Conservation (phyloP, 2,329 filamentous ascomycete species). For the Colletotrichum sp. region DNA sequence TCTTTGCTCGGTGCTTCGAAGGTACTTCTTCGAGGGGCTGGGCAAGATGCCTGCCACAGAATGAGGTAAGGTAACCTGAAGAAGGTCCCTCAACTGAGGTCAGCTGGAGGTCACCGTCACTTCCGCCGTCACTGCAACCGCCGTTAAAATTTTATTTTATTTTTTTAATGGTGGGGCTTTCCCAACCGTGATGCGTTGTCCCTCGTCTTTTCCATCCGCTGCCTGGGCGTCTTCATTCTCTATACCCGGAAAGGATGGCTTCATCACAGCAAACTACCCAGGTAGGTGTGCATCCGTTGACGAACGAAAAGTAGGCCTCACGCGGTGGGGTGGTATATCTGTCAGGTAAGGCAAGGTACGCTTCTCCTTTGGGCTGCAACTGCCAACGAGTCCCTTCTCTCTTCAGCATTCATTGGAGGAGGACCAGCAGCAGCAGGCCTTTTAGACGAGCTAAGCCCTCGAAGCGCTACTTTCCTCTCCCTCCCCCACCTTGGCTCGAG, state of each 20-base stretch:
- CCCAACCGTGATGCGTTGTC: conserved; percentile 8
- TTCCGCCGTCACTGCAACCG: not conserved
- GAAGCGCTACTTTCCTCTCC: not conserved
- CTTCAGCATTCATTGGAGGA: not conserved
- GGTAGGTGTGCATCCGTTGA: not conserved
- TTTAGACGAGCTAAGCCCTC: not conserved
- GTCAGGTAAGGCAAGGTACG: not conserved
- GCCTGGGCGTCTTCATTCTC: not conserved
- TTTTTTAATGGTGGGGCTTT: not conserved
- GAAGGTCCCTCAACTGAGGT: not conserved
- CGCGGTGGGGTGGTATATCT: not conserved
- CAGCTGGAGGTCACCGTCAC: not conserved
- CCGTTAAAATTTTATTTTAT: not conserved
- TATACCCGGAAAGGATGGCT: not conserved
- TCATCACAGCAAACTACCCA: not conserved
- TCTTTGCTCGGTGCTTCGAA: not conserved
- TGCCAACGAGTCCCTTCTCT: not conserved
- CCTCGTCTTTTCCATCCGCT: not conserved
- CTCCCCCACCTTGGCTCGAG: not conserved
- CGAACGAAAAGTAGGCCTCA: not conserved
- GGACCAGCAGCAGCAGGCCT: not conserved
- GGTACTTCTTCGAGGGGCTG: not conserved
- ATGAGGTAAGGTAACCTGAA: not conserved
- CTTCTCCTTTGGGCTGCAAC: conserved; percentile 1
- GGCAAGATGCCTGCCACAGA: not conserved